These are phyloP conservation scores for Sonneratia alba DNA, from an alignment of 345 rosid species.

Conservation along the genomic window DNA sequence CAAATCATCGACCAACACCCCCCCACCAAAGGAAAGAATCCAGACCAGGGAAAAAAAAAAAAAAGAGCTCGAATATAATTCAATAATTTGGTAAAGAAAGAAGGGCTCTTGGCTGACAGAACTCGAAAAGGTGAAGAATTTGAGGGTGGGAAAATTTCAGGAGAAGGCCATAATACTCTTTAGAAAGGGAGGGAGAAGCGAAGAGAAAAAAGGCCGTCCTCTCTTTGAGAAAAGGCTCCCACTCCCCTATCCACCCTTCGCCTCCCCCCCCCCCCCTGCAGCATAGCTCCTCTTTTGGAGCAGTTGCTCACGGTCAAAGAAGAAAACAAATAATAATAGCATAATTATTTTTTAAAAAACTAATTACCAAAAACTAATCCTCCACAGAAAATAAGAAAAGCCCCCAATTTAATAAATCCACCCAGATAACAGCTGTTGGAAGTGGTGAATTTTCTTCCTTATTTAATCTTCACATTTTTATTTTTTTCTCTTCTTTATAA, in stretches of 20 bases:
- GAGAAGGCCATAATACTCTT: not conserved
- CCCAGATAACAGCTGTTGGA: not conserved
- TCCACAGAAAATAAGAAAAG: slow-evolving; percentile 1
- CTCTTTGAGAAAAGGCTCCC: not conserved
- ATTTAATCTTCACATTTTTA: not conserved
- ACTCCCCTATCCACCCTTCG: slow-evolving; percentile 2
- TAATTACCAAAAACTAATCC: not conserved
- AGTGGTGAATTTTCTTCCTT: not conserved
- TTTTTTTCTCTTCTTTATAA: too few species aligned
- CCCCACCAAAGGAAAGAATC: not conserved
- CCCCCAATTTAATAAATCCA: not conserved
- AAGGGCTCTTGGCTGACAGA: not conserved
- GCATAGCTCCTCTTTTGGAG: slow-evolving; percentile 8
- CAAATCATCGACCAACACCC: not conserved
- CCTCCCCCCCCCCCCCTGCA: not conserved
- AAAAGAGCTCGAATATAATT: not conserved
- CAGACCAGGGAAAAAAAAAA: too few species aligned
- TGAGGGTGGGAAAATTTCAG: not conserved
- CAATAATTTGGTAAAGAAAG: not conserved
- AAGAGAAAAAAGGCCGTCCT: not conserved
- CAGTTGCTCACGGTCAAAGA: not conserved
- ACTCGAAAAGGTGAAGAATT: slow-evolving; percentile 6
- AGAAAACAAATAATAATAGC: not conserved
- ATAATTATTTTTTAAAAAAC: not conserved
- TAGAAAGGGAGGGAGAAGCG: not conserved